Conservation (phyloP, 2,329 filamentous ascomycete species). For the Phyllosticta capitalensis region DNA sequence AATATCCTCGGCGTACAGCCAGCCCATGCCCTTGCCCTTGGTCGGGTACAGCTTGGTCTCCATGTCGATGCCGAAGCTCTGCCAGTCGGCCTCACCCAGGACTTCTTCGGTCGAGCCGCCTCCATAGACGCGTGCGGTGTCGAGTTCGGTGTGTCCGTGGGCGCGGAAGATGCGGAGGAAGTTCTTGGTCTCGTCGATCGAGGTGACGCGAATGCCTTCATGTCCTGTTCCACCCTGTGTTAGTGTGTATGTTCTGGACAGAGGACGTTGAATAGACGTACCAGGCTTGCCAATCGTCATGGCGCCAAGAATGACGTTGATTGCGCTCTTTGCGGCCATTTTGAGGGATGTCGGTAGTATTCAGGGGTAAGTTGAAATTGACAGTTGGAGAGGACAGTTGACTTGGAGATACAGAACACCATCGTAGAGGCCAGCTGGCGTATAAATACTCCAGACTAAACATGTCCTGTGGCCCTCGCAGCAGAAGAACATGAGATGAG, state of each 20-base stretch:
- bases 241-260: neutral
- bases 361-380: neutral
- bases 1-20: constrained; percentile 8
- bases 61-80: constrained; percentile 31
- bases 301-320: constrained; percentile 26
- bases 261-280: constrained; percentile 2
- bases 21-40: constrained; percentile 13
- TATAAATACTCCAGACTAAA: neutral
- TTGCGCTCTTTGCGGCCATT: neutral
- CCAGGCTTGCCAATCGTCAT: constrained; percentile 30
- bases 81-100: constrained; percentile 32
- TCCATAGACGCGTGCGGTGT: constrained; percentile 32
- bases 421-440: neutral
- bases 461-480: neutral
- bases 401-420: neutral
- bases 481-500: neutral
- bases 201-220: constrained; percentile 16
- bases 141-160: constrained; percentile 26
- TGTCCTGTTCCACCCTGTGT: constrained; percentile 9
- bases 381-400: neutral
- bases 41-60: constrained; percentile 36
- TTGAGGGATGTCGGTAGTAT: neutral
- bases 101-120: constrained; percentile 31
- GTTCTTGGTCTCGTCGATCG: constrained; percentile 12
- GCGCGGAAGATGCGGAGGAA: constrained; percentile 23